Evolutionary conservation across 768 basidiomycete species (phyloP).

Genomic region (Kwoniella pini): DNA sequence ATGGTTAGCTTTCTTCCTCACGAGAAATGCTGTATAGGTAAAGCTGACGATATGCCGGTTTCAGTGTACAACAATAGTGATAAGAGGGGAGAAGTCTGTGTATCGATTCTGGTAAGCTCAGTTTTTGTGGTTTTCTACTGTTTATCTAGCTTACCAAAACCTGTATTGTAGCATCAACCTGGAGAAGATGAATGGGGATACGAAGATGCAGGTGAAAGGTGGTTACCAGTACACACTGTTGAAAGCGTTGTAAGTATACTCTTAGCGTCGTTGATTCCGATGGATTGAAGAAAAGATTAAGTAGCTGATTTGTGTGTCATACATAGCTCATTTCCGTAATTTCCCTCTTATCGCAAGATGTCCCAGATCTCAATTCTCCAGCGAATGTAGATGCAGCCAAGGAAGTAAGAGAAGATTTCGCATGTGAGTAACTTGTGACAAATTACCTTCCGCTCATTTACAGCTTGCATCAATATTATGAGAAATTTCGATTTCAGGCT

Average conservation of each 20-base stretch:
- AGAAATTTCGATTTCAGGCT: too few relatives aligned
- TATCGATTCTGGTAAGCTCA: conserved; percentile 56
- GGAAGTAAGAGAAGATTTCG: conserved; percentile 46
- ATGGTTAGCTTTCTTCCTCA: conserved; percentile 46
- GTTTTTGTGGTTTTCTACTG: background rate
- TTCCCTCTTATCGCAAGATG: conserved; percentile 87
- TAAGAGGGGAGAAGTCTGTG: conserved; percentile 57
- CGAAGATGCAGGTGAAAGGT: conserved; percentile 93
- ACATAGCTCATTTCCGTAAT: conserved; percentile 90
- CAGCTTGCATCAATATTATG: too few relatives aligned
- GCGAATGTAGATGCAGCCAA: conserved; percentile 93
- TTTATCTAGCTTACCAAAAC: conserved; percentile 13
- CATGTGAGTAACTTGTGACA: conserved; percentile 48
- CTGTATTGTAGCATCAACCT: conserved; percentile 71
- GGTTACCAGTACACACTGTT: conserved; percentile 96
- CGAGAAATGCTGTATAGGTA: background rate
- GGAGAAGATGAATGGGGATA: conserved; percentile 93
- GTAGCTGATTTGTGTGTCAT: conserved; percentile 5
- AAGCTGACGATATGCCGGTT: background rate
- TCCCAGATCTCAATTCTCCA: conserved; percentile 86
- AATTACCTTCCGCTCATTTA: too few relatives aligned
- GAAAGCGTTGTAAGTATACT: conserved; percentile 78
- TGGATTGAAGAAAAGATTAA: too few relatives aligned
- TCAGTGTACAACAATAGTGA: conserved; percentile 57
- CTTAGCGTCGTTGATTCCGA: too few relatives aligned